Conservation (phyloP, 2,329 filamentous ascomycete genomes). For the Ascocoryne sarcoides region DNA sequence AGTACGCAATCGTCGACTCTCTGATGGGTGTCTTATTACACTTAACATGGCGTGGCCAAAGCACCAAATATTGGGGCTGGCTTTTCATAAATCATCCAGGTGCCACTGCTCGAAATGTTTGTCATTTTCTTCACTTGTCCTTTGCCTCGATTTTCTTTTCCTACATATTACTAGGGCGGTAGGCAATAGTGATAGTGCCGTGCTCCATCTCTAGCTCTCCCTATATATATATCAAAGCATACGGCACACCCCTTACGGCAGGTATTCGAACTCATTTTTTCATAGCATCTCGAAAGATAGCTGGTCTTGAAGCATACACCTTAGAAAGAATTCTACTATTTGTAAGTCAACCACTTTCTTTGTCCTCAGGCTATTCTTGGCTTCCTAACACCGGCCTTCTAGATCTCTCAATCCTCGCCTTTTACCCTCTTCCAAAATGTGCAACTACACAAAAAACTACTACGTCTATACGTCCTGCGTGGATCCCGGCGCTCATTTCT, state of each 20-base stretch:
- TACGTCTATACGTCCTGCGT: constrained; percentile 66
- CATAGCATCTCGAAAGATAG: too few relatives aligned
- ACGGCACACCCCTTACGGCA: too few relatives aligned
- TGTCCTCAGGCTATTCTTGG: too few relatives aligned
- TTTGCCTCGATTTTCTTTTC: neutral
- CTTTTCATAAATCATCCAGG: neutral
- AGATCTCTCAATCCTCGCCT: neutral
- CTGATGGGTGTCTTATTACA: neutral
- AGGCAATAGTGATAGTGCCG: neutral
- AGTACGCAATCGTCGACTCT: too few relatives aligned
- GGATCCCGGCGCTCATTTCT: constrained; percentile 63
- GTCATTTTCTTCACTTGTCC: neutral
- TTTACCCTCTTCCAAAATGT: constrained; percentile 32
- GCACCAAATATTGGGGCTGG: neutral
- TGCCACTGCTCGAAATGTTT: neutral
- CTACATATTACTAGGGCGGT: neutral
- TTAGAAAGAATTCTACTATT: too few relatives aligned
- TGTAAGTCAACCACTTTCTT: too few relatives aligned
- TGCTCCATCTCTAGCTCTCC: neutral
- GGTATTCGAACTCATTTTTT: too few relatives aligned
- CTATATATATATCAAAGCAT: neutral
- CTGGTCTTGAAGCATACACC: too few relatives aligned
- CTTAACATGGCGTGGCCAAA: neutral
- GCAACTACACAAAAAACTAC: constrained; percentile 63
- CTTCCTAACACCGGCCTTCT: neutral